phyloP scores from a whole-genome alignment of 306 rosid genomes.

The Gastrolobium bilobum region DNA sequence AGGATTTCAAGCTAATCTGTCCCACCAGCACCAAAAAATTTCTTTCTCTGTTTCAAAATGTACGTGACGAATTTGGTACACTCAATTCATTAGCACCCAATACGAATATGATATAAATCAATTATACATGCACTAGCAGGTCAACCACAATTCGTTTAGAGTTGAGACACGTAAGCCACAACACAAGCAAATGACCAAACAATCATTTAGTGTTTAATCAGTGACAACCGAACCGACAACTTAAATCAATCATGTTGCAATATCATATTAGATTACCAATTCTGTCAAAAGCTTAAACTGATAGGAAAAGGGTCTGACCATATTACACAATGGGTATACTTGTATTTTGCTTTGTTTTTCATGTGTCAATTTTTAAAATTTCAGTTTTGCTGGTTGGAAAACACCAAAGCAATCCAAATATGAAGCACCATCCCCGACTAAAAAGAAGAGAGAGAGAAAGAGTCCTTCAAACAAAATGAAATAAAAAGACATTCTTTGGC shows the following conservation, averaged over 20 bases:
- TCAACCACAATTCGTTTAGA: slow-evolving; percentile 22
- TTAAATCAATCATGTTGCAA: slow-evolving; percentile 9
- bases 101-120: background rate
- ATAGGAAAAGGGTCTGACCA: background rate
- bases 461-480: slow-evolving; percentile 14
- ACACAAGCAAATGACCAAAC: background rate
- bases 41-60: background rate
- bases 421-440: background rate
- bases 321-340: background rate
- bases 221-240: background rate
- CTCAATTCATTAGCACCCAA: background rate
- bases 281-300: background rate
- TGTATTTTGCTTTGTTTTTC: background rate
- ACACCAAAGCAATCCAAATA: background rate
- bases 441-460: background rate
- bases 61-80: background rate
- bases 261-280: slow-evolving; percentile 15
- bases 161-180: background rate
- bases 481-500: slow-evolving; percentile 10
- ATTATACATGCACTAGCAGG: slow-evolving; percentile 19
- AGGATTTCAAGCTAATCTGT: slow-evolving; percentile 6
- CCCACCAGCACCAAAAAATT: background rate
- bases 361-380: background rate
- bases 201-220: slow-evolving; percentile 1
- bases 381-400: background rate